Conservation (phyloP, 208 protist genomes). For the Spongospora subterranea region DNA sequence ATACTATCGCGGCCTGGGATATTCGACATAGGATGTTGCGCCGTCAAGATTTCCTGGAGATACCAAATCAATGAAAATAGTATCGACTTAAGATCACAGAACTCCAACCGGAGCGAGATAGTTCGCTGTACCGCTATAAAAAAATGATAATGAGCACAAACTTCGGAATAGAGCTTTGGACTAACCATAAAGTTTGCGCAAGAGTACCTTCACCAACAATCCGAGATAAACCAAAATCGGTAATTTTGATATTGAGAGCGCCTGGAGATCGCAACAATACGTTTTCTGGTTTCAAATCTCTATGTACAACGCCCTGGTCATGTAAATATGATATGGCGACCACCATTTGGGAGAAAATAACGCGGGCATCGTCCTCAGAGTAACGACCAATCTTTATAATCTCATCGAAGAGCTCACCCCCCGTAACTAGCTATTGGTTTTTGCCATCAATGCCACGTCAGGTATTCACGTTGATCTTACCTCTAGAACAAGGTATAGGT, state of each 20-base stretch:
- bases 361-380: constrained; percentile 47
- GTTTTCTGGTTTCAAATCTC: constrained; percentile 64
- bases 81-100: background rate
- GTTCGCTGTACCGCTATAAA: constrained; percentile 26
- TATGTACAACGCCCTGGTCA: constrained; percentile 60
- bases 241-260: constrained; percentile 53
- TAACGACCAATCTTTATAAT: constrained; percentile 54
- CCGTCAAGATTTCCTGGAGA: background rate
- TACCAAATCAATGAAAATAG: background rate
- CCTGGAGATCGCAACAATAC: constrained; percentile 5
- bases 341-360: constrained; percentile 20
- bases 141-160: background rate
- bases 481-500: constrained; percentile 34
- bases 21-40: background rate
- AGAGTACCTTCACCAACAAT: constrained; percentile 23
- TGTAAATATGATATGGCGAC: constrained; percentile 43
- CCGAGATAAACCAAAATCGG: constrained; percentile 59
- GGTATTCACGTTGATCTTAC: background rate
- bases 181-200: constrained; percentile 17
- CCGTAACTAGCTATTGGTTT: background rate
- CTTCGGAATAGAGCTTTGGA: background rate
- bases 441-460: background rate
- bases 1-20: background rate
- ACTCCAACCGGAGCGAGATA: constrained; percentile 47
- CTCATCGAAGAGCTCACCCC: constrained; percentile 34